phyloP scores from a whole-genome alignment of 78 protist species.

The Dictyostelium firmibasis region DNA sequence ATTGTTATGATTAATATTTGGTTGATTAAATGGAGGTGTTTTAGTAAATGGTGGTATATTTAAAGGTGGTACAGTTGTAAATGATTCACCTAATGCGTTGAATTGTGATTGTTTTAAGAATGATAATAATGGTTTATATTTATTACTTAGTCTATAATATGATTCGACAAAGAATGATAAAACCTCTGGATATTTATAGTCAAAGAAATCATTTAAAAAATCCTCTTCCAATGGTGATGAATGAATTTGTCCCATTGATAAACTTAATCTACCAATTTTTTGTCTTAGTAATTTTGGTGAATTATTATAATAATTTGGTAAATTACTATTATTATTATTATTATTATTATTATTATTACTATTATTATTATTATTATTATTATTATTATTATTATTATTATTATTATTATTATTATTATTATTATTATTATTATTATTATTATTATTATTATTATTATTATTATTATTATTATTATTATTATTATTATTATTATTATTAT shows the following conservation, averaged over 20 bases:
- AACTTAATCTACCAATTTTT: slow-evolving; percentile 6
- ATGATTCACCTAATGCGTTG: slow-evolving; percentile 13
- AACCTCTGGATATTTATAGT: slow-evolving; percentile 35
- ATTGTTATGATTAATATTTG: background rate
- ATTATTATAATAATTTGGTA: background rate
- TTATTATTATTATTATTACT: too few species aligned
- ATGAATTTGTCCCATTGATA: background rate
- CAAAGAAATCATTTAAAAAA: slow-evolving; percentile 15
- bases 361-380: too few species aligned
- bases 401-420: too few species aligned
- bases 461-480: too few species aligned
- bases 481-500: too few species aligned
- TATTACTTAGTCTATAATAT: background rate
- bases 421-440: too few species aligned
- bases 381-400: too few species aligned
- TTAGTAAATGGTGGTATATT: slow-evolving; percentile 52
- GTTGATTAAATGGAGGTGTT: background rate
- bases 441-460: too few species aligned
- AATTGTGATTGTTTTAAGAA: slow-evolving; percentile 27
- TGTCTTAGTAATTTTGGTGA: background rate
- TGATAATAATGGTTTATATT: background rate
- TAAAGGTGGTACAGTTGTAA: slow-evolving; percentile 26
- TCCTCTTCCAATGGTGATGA: background rate
- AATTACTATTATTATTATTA: background rate
- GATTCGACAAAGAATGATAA: slow-evolving; percentile 45